Conservation (phyloP, 2,329 filamentous ascomycete species). For the Talaromyces albobiverticillius region DNA sequence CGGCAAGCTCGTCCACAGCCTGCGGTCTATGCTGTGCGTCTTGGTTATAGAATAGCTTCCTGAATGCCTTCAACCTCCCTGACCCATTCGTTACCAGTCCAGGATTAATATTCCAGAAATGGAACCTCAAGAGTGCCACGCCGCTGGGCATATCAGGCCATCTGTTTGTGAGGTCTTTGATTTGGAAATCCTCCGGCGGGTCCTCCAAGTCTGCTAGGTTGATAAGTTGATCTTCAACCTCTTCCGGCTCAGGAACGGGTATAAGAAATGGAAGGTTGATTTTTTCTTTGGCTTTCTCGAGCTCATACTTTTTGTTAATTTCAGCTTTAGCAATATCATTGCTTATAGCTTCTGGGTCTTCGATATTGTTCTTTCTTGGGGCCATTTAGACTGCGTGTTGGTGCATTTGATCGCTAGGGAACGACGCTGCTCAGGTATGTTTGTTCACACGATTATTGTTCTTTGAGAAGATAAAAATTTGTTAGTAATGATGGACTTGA, state of each 20-base stretch:
- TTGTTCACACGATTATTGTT: neutral
- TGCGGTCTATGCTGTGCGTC: neutral
- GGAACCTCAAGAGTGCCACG: neutral
- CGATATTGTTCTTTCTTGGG: neutral
- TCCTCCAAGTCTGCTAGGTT: slow-evolving; percentile 1
- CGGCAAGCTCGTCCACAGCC: neutral
- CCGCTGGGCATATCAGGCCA: neutral
- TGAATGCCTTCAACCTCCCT: neutral
- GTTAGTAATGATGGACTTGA: no score
- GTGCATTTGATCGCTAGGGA: no score
- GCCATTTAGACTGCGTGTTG: neutral
- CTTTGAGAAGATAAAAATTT: neutral
- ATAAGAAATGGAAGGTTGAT: neutral
- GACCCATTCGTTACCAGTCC: neutral
- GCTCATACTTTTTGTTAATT: neutral
- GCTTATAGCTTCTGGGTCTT: neutral
- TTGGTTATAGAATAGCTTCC: slow-evolving; percentile 13
- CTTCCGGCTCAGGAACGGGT: neutral
- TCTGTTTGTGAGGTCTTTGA: neutral
- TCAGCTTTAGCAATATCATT: neutral
- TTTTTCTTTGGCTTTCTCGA: neutral
- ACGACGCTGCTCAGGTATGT: neutral
- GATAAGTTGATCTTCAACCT: neutral
- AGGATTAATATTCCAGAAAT: slow-evolving; percentile 15
- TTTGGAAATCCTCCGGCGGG: slow-evolving; percentile 1